A percentile compares a stretch with the other conserved stretches of the same genome.
These are phyloP conservation scores for Sanghuangporus baumii DNA, from an alignment of 1,284 basidiomycete genomes.

Conservation along the genomic window DNA sequence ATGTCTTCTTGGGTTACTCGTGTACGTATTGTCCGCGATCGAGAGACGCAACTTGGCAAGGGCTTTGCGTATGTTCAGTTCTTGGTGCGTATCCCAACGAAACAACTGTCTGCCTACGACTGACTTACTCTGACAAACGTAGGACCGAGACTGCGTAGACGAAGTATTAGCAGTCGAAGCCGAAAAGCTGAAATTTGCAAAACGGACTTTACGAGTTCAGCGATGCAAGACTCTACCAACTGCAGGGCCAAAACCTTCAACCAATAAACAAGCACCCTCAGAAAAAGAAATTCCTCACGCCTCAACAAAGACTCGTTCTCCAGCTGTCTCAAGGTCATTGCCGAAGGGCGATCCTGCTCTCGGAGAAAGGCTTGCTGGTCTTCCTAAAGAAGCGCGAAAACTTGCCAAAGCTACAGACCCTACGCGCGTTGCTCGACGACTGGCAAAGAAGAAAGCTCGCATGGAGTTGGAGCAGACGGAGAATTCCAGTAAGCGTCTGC, in stretches of 20 bases:
- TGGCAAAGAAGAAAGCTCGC: constrained; percentile 83
- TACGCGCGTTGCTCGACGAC: constrained; percentile 72
- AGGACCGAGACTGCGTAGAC: constrained; percentile 89
- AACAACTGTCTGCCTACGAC: background rate
- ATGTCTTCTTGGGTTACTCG: constrained; percentile 66
- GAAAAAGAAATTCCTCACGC: constrained; percentile 24
- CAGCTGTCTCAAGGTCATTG: constrained; percentile 24
- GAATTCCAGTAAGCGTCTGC: constrained; percentile 35
- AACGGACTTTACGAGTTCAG: constrained; percentile 83
- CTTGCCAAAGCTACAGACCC: constrained; percentile 70
- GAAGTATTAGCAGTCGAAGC: constrained; percentile 78
- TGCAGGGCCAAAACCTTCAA: constrained; percentile 15
- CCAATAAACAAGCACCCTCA: constrained; percentile 29
- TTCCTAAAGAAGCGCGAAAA: constrained; percentile 87
- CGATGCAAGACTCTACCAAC: constrained; percentile 54
- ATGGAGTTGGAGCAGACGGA: constrained; percentile 41
- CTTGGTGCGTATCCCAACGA: constrained; percentile 45
- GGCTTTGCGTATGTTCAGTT: constrained; percentile 96
- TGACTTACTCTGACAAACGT: constrained; percentile 2
- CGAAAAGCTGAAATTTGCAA: constrained; percentile 79
- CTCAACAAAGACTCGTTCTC: constrained; percentile 14
- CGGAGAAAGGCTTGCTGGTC: constrained; percentile 66
- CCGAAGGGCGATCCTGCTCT: constrained; percentile 79
- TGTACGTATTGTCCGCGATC: constrained; percentile 87
- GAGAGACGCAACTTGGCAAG: constrained; percentile 94